Evolutionary conservation across 805 yeast species (phyloP).

Genomic region (Cyberlindnera petersonii): DNA sequence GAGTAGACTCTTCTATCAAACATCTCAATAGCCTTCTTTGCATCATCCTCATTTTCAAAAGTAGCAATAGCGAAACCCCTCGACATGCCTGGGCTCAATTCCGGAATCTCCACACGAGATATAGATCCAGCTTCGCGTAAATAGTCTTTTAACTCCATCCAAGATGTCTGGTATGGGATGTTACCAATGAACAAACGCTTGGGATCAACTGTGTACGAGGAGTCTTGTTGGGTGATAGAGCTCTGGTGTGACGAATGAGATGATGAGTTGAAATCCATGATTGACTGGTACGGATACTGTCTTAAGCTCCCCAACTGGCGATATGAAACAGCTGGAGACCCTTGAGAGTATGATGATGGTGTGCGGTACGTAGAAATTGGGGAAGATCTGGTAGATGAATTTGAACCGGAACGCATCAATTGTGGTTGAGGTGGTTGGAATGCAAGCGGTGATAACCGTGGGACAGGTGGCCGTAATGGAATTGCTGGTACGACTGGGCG

Average conservation of each 20-base stretch:
- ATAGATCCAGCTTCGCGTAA: conserved; percentile 26
- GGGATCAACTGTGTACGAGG: conserved; percentile 26
- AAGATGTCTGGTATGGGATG: conserved; percentile 44
- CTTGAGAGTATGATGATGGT: conserved; percentile 2
- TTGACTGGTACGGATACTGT: conserved; percentile 25
- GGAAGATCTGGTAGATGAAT: neutral
- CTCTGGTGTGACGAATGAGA: neutral
- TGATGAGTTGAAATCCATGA: conserved; percentile 18
- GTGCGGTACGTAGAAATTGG: conserved; percentile 2
- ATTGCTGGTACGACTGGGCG: neutral
- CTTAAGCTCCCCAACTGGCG: conserved; percentile 18
- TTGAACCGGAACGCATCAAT: neutral
- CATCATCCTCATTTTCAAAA: conserved; percentile 43
- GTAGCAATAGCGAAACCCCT: conserved; percentile 67
- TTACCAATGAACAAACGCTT: conserved; percentile 52
- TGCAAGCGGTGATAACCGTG: conserved; percentile 1
- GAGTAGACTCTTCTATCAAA: conserved; percentile 53
- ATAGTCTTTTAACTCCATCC: conserved; percentile 38
- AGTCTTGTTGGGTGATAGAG: neutral
- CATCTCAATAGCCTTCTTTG: conserved; percentile 43
- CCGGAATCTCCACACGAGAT: conserved; percentile 36
- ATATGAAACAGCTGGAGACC: conserved; percentile 18
- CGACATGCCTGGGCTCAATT: conserved; percentile 34
- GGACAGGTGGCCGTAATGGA: conserved; percentile 3
- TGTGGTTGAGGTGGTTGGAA: neutral